A percentile compares a stretch with the other conserved stretches of the same genome.
Conservation (phyloP, 169 alveolate genomes). For the Perkinsus chesapeaki region DNA sequence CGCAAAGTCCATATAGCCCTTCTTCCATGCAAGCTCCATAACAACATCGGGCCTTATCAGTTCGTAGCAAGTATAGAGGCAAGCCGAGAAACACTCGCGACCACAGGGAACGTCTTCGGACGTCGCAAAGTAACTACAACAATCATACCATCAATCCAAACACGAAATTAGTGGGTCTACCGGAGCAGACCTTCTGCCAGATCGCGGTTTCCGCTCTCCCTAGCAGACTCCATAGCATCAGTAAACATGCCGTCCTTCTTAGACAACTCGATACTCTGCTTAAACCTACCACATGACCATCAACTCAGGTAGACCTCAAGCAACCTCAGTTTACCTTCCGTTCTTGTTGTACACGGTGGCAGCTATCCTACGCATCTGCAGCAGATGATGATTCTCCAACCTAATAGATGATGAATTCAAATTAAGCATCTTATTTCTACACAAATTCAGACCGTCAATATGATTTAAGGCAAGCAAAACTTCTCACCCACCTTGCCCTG, state of each 20-base stretch:
- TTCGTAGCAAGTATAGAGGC: slow-evolving; percentile 93
- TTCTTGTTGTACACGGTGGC: slow-evolving; percentile 82
- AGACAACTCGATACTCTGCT: slow-evolving; percentile 45
- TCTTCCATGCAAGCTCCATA: slow-evolving; percentile 96
- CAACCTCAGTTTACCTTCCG: slow-evolving; percentile 51
- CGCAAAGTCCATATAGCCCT: slow-evolving; percentile 84
- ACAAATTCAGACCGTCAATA: too few relatives aligned
- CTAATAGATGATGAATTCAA: not conserved
- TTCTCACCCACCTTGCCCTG: too few relatives aligned
- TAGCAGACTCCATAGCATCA: slow-evolving; percentile 51
- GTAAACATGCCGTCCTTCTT: slow-evolving; percentile 28
- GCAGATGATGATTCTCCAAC: slow-evolving; percentile 87
- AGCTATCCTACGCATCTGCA: slow-evolving; percentile 95
- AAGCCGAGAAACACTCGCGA: slow-evolving; percentile 82
- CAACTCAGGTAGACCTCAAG: not conserved
- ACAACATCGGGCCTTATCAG: slow-evolving; percentile 92
- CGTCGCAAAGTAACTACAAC: not conserved
- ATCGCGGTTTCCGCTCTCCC: slow-evolving; percentile 47
- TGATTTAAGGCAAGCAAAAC: too few relatives aligned
- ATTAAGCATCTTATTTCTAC: too few relatives aligned
- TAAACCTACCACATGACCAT: slow-evolving; percentile 18
- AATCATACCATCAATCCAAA: not conserved
- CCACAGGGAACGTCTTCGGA: not conserved
- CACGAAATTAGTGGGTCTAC: not conserved
- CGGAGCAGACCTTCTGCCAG: slow-evolving; percentile 30